phyloP scores from a whole-genome alignment of 2,329 filamentous ascomycete genomes.

The Sporothrix humicola region DNA sequence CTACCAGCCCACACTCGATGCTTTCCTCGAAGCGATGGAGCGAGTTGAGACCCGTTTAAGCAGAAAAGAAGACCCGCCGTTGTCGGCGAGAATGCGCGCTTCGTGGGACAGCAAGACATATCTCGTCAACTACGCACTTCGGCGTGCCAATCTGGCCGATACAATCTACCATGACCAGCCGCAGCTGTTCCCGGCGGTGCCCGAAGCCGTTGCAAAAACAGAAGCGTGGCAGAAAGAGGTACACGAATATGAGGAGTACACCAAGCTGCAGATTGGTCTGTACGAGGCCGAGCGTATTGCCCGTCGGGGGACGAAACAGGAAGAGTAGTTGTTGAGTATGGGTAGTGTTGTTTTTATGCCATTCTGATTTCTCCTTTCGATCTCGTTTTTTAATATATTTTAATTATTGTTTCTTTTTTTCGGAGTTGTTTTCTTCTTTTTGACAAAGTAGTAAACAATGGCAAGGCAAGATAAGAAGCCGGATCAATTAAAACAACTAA shows the following conservation, averaged over 20 bases:
- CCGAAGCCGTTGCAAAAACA: neutral
- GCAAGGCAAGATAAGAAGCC: too few relatives aligned
- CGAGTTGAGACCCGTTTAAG: neutral
- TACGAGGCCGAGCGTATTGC: slow-evolving; percentile 1
- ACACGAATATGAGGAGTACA: neutral
- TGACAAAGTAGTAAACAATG: too few relatives aligned
- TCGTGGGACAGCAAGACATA: slow-evolving; percentile 2
- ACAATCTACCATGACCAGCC: slow-evolving; percentile 10
- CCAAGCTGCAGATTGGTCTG: neutral
- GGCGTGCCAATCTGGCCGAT: neutral
- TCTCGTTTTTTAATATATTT: too few relatives aligned
- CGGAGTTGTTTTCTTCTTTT: too few relatives aligned
- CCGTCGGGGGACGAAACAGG: too few relatives aligned
- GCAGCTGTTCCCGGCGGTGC: neutral
- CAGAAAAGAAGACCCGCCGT: neutral
- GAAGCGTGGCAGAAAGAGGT: neutral
- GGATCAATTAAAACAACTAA: too few relatives aligned
- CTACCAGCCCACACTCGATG: neutral
- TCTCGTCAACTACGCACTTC: neutral
- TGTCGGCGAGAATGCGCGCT: neutral
- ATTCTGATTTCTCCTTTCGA: too few relatives aligned
- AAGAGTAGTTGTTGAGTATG: too few relatives aligned
- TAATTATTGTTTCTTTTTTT: too few relatives aligned
- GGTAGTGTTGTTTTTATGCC: too few relatives aligned
- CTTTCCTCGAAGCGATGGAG: neutral